Base-by-base conservation (phyloP, 169 alveolate species). In the Eimeria falciformis region DNA sequence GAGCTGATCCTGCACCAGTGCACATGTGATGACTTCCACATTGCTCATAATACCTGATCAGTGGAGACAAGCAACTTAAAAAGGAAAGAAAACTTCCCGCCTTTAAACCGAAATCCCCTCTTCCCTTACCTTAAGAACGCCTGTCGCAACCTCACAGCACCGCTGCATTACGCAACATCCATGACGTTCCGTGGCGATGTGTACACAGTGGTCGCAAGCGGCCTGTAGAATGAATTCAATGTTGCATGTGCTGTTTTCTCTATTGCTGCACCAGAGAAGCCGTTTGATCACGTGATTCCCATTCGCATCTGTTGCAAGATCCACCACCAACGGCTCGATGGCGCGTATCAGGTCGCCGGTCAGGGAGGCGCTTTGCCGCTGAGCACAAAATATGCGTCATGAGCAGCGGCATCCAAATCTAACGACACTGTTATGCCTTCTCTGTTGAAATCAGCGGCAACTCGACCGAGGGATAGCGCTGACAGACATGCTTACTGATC, bases 111-210 rank as follows among this genome's bases (percentile, higher is more conserved):
- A 5, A 62, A 27, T 21, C 25, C 55, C 12, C 46, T 27, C 46
- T 18, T 23, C 47, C n/a, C 94, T 18, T 37, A 78, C 95, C 86
- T 87, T 88, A 62, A 95, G 97, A 17, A 62, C 71, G 11, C 81
- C 93, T 25, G 93, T 97, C 6, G 98, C 98, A 50, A 98, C 97
- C 85, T 98, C 99, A 6, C 97, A 94, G 91, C 99, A 97, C 69
- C 99, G 88, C 95, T 98, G 99, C 95, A 98, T 94, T n/a, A 98
- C 99, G 90, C 99, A 98, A 91, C 99, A 97, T 11, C 99, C 99
- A 93, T 98, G 99, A 82, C 98, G 95, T 84, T 97, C 98, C 45
- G 96, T 96, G 40, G 98, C 98, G 33, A 97, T 95, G 66, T 95
- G 96, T 45, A 95, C 93, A 83, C 98, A 96, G 91, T 96, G 90